phyloP scores from a whole-genome alignment of 176 grass and related monocot species.

The Melocanna baccifera region DNA sequence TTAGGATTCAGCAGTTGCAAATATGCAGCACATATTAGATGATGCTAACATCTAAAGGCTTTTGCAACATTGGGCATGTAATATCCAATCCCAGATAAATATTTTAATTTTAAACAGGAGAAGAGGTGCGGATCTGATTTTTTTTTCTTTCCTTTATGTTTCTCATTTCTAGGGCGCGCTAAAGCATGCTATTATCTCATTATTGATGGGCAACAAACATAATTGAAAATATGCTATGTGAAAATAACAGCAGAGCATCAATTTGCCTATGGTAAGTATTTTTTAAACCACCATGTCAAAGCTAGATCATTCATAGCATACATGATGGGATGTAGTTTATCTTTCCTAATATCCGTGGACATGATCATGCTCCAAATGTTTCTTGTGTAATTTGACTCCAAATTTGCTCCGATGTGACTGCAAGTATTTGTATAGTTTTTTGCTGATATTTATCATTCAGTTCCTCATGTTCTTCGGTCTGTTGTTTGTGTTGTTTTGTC shows the following conservation, averaged over 20 bases:
- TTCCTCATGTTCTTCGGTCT: background rate
- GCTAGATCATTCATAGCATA: background rate
- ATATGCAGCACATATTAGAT: background rate
- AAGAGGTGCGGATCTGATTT: background rate
- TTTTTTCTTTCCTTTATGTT: background rate
- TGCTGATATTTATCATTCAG: background rate
- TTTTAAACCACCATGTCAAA: background rate
- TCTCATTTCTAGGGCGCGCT: background rate
- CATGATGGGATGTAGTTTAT: background rate
- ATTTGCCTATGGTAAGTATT: background rate
- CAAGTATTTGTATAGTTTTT: background rate
- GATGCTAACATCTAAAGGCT: background rate
- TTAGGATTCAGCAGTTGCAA: background rate
- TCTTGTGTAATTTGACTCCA: background rate
- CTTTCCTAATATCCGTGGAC: background rate
- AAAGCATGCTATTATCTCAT: background rate
- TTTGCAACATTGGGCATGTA: slow-evolving; percentile 9
- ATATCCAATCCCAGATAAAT: background rate
- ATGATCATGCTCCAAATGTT: background rate
- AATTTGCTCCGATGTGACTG: background rate
- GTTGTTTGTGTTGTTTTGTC: background rate
- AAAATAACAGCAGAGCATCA: background rate
- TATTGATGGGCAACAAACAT: background rate
- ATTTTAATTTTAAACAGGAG: background rate
- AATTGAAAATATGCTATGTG: background rate